A percentile compares a stretch with the other conserved stretches of the same genome.
Evolutionary conservation across 306 rosid species (phyloP).

Genomic region (Pyrus pyrifolia): DNA sequence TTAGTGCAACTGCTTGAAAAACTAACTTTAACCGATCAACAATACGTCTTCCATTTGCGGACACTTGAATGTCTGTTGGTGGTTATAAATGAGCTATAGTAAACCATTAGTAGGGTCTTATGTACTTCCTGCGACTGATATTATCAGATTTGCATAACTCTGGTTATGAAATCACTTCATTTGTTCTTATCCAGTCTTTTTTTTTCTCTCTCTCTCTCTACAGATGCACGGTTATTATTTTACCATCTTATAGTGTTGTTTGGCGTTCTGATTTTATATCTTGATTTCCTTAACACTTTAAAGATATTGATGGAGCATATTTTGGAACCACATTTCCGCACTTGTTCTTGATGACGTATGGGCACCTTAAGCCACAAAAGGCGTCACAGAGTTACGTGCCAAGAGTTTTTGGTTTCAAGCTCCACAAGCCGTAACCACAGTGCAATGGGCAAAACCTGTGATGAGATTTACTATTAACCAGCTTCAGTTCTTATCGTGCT

Average conservation of each 20-base stretch:
- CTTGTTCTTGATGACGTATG: constrained; percentile 74
- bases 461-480: constrained; percentile 19
- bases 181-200: not conserved
- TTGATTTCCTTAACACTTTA: constrained; percentile 31
- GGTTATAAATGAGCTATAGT: not conserved
- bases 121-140: not conserved
- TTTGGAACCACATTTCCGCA: constrained; percentile 82
- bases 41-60: not conserved
- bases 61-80: not conserved
- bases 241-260: not conserved
- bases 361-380: constrained; percentile 74
- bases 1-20: not conserved
- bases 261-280: not conserved
- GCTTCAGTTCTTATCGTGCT: constrained; percentile 11
- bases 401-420: constrained; percentile 79
- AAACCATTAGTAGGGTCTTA: not conserved
- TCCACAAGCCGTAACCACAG: constrained; percentile 55
- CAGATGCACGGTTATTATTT: not conserved
- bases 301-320: constrained; percentile 87
- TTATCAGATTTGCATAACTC: not conserved
- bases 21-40: not conserved
- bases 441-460: constrained; percentile 8
- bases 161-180: not conserved
- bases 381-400: constrained; percentile 63
- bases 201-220: not conserved